Base-by-base conservation (phyloP, 148 eudicot genomes). In the Persicaria maculosa region DNA sequence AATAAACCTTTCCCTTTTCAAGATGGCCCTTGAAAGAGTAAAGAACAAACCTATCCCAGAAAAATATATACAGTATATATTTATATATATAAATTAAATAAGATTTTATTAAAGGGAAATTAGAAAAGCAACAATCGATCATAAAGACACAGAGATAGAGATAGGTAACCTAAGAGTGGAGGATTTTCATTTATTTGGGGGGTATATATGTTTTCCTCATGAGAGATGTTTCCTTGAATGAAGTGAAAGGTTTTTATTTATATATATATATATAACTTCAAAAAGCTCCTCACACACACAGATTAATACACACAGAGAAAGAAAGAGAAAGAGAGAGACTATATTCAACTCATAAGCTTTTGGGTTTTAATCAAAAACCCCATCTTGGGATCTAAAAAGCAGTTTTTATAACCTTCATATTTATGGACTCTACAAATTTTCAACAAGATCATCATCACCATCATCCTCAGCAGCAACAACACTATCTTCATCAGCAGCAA, bases 331-430 rank as follows among this genome's bases (percentile, higher is more conserved):
- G 16, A 52, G 16, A 52, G 57, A 22, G 2, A 7, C 54, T 71
- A 71, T 71, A 55, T 55, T 55, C 64, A 25, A 19, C 61, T 52
- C 55, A 22, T 73, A 20, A 53, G 59, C 55, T 55, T 55, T 48
- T 71, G 73, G 17, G 75, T 40, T 53, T 73, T 73, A 17, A 25
- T 54, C 46, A 40, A 52, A 50, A 40, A 46, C 43, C 50, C 68
- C 70, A 82, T 82, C 76, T 82, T 80, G 88, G 88, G 88, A 82
- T 85, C 85, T 76, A 75, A 80, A 83, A 83, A 81, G 79, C 58
- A 57, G 68, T 17, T 77, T 45, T 17, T 57, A 77, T 65, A 59
- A 57, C 62, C n/a, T 9, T 9, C 57, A 57, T 46, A n/a, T 68
- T 58, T 68, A 12, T 71, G 88, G 84, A 85, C 58, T 85, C 88